Evolutionary conservation across 441 rosid species (phyloP), one percentile per base, ranked within the genome.

Genomic region (Arabidopsis lyrata): DNA sequence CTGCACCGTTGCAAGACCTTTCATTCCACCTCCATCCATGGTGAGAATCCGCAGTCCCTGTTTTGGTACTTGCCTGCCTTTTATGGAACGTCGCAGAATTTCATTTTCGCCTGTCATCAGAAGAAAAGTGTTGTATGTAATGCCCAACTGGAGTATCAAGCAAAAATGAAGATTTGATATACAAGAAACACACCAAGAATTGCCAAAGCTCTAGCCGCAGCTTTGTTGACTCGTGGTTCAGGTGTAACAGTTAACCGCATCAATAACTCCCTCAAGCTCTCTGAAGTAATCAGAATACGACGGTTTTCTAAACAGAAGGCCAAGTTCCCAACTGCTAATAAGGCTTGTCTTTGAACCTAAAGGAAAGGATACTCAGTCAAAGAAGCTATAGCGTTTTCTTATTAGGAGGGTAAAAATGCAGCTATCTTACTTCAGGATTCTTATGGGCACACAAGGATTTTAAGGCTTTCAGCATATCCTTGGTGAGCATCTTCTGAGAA

Each of bases 21-120:
- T 95, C 98, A 95, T 95, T 81, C 99, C 99, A 78, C 99, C 99
- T 52, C 99, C 98, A 82, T 95, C 99, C 99, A 95, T 95, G 49
- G 99, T 78, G 66, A 95, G 98, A 80, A 95, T 91, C 57, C 99
- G 95, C 73, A 93, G 74, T 54, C 99, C 98, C 83, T 91, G 92
- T 80, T 88, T 93, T 53, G 98, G 88, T 65, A 92, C 87, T 72
- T 81, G 93, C 76, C 98, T 90, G 76, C 95, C 99, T 79, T 83
- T 91, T 75, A 90, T 85, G 68, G 98, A 90, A 70, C 98, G 97
- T 29, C 99, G 87, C 70, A 95, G 76, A 79, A 78, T 85, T 81
- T 95, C 99, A 77, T 95, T 95, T 84, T 95, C 99, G 78, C 99
- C 99, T 95, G 72, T 27, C 68, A 64, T 48, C 70, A 86, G 63